Conservation (phyloP, 176 grass and related monocot species). For the Leersia perrieri region DNA sequence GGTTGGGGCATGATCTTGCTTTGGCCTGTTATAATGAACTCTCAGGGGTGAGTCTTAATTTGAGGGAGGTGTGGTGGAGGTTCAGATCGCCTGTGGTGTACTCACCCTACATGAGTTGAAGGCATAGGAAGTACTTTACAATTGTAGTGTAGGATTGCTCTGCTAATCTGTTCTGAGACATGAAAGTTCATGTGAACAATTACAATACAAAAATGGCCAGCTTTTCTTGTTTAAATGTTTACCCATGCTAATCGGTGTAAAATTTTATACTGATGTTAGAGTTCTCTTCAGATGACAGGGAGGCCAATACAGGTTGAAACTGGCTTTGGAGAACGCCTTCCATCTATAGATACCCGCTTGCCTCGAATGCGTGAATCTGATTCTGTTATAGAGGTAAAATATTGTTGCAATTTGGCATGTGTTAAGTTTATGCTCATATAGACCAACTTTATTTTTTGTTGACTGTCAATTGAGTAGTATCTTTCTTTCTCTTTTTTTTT, state of each 20-base stretch:
- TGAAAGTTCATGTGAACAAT: background rate
- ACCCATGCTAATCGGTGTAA: background rate
- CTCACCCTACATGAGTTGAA: background rate
- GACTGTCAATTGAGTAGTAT: background rate
- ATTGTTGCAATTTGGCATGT: slow-evolving; percentile 1
- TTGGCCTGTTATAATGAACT: no score
- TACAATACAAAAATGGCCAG: background rate
- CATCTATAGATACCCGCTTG: slow-evolving; percentile 78
- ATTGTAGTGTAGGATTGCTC: background rate
- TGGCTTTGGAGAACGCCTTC: slow-evolving; percentile 70
- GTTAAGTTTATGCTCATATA: slow-evolving; percentile 4
- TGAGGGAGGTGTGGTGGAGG: background rate
- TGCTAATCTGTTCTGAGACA: background rate
- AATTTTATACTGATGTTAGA: slow-evolving; percentile 20
- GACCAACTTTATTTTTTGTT: background rate
- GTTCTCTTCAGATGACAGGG: slow-evolving; percentile 74
- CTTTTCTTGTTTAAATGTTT: slow-evolving; percentile 1
- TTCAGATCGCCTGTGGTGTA: background rate
- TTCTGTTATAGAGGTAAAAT: slow-evolving; percentile 97
- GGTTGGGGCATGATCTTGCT: background rate
- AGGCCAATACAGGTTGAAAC: slow-evolving; percentile 96
- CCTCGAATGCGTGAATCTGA: slow-evolving; percentile 80
- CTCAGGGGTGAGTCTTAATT: no score
- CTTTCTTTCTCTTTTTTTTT: no score
- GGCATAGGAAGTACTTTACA: background rate